A percentile compares a stretch with the other conserved stretches of the same genome.
Conservation (phyloP, 192 early-diverging fungal genomes). For the Rhizophagus sp. region DNA sequence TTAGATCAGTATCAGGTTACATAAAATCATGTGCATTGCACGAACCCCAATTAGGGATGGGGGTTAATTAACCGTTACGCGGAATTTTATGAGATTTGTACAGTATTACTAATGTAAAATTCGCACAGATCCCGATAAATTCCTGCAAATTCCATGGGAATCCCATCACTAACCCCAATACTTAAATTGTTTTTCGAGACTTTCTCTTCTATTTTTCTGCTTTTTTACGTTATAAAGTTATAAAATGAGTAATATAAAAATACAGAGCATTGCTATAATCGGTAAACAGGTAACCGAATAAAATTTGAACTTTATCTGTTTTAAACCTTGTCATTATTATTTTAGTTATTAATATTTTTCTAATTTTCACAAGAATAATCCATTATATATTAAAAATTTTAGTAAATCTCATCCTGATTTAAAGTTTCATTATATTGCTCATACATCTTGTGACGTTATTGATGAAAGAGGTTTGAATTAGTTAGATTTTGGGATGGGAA, state of each 20-base stretch:
- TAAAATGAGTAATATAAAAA: slow-evolving; percentile 26
- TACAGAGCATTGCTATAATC: slow-evolving; percentile 28
- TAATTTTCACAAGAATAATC: slow-evolving; percentile 67
- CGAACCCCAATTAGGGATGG: too few species aligned
- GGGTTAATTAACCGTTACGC: too few species aligned
- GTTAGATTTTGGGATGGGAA: neutral
- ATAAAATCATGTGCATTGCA: too few species aligned
- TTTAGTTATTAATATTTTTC: neutral
- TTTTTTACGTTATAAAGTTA: neutral
- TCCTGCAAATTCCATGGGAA: too few species aligned
- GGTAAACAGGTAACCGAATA: slow-evolving; percentile 18
- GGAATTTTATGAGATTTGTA: too few species aligned
- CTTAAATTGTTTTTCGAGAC: neutral
- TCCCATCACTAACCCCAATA: too few species aligned
- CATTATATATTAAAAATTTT: slow-evolving; percentile 82
- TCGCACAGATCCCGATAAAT: too few species aligned
- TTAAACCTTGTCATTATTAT: neutral
- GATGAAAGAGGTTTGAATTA: slow-evolving; percentile 71
- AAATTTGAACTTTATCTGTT: neutral
- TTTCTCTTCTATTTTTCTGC: neutral
- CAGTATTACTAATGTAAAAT: too few species aligned
- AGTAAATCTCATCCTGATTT: slow-evolving; percentile 72
- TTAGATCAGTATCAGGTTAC: too few species aligned
- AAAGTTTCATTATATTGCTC: slow-evolving; percentile 90
- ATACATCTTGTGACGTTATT: slow-evolving; percentile 88